phyloP scores from a whole-genome alignment of 2,329 filamentous ascomycete species.

The Plectosphaerella cucumerina region DNA sequence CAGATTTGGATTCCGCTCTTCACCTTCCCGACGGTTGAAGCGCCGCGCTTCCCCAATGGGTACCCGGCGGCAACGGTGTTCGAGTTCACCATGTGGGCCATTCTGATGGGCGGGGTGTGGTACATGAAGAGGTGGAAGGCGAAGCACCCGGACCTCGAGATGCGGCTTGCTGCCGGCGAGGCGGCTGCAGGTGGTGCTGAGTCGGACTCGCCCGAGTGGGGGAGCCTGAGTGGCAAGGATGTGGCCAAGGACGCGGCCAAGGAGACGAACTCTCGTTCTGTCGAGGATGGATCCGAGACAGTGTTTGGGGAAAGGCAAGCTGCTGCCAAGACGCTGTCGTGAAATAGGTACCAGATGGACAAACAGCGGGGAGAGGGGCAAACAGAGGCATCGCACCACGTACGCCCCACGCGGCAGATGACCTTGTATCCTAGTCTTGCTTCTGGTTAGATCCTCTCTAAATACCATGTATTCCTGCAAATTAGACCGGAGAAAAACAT shows the following conservation, averaged over 20 bases:
- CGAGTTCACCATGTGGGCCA: slow-evolving; percentile 20
- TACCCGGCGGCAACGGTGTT: slow-evolving; percentile 20
- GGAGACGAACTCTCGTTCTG: background rate
- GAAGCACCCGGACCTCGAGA: slow-evolving; percentile 15
- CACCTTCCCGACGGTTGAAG: slow-evolving; percentile 21
- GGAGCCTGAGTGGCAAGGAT: background rate
- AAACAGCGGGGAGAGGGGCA: background rate
- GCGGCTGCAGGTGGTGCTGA: background rate
- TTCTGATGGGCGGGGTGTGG: slow-evolving; percentile 20
- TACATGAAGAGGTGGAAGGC: slow-evolving; percentile 21
- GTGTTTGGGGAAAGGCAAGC: too few species aligned
- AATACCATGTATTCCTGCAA: too few species aligned
- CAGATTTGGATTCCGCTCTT: slow-evolving; percentile 24
- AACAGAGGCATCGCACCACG: too few species aligned
- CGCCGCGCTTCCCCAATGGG: slow-evolving; percentile 19
- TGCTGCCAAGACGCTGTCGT: background rate
- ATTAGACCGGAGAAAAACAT: too few species aligned
- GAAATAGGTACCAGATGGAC: background rate
- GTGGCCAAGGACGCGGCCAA: background rate
- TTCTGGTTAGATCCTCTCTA: too few species aligned
- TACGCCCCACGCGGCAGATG: too few species aligned
- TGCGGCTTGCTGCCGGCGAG: slow-evolving; percentile 7
- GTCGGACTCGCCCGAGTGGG: background rate
- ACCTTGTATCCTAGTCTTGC: too few species aligned
- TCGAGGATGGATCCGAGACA: background rate